Percentiles rank a stretch among this genome's conserved stretches.
These are phyloP conservation scores for Pseudogymnoascus sp. DNA, from an alignment of 2,329 filamentous ascomycete species.

Conservation along the genomic window DNA sequence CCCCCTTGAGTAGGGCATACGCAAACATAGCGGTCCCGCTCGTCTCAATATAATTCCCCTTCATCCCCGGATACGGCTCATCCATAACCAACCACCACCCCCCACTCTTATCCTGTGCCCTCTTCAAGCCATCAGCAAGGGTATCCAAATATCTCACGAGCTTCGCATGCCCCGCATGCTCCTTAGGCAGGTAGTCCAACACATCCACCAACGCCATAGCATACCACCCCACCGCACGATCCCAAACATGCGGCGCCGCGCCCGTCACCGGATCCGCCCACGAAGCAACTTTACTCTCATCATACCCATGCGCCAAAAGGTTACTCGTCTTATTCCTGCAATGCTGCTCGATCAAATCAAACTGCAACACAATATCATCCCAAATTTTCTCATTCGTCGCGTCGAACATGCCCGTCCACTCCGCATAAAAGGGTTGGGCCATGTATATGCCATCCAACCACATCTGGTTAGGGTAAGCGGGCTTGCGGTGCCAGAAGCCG, in stretches of 20 bases:
- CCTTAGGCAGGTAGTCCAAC: conserved; percentile 25
- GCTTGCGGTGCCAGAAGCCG: conserved; percentile 47
- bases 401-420: conserved; percentile 23
- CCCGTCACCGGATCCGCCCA: conserved; percentile 33
- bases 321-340: conserved; percentile 22
- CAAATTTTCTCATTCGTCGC: conserved; percentile 24
- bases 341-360: conserved; percentile 21
- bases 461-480: conserved; percentile 46
- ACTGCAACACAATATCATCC: conserved; percentile 26
- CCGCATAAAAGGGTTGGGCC: conserved; percentile 31
- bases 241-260: conserved; percentile 33
- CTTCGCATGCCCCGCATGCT: conserved; percentile 16
- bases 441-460: conserved; percentile 52
- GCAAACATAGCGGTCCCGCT: conserved; percentile 34
- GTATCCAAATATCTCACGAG: conserved; percentile 11
- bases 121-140: conserved; percentile 16
- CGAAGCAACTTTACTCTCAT: conserved; percentile 27
- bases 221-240: conserved; percentile 34
- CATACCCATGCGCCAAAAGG: conserved; percentile 32
- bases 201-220: conserved; percentile 33
- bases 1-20: conserved; percentile 33
- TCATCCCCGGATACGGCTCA: conserved; percentile 15
- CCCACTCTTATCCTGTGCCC: conserved; percentile 21
- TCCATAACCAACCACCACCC: conserved; percentile 36
- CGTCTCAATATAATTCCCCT: conserved; percentile 34